Evolutionary conservation across 2,329 filamentous ascomycete species (phyloP).

Genomic region (Penicillium nordicum): DNA sequence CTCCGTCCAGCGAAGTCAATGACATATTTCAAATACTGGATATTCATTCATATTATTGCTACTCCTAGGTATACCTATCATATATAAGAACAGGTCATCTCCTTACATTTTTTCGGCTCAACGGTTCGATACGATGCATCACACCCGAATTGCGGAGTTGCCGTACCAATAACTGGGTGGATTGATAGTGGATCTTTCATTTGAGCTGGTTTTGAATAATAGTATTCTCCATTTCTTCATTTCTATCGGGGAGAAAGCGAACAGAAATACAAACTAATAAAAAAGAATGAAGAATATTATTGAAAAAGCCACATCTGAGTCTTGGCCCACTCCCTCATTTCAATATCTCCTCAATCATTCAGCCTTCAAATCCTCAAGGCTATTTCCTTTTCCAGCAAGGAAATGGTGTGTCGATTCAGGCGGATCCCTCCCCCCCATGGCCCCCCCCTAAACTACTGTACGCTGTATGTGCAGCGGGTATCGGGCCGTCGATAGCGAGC

Average conservation of each 20-base stretch:
- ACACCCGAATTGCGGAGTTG: slow-evolving; percentile 7
- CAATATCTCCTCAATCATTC: background rate
- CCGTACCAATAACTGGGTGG: background rate
- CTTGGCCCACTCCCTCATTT: background rate
- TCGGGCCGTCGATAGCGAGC: slow-evolving; percentile 29
- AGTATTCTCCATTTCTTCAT: background rate
- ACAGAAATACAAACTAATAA: background rate
- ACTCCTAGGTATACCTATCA: slow-evolving; percentile 1
- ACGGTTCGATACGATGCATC: slow-evolving; percentile 4
- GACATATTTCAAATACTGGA: background rate
- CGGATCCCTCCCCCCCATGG: slow-evolving; percentile 10
- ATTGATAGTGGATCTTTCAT: background rate
- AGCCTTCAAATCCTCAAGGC: background rate
- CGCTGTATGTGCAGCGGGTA: slow-evolving; percentile 26
- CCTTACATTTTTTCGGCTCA: slow-evolving; percentile 3
- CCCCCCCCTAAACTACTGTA: slow-evolving; percentile 19
- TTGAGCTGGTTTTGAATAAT: background rate
- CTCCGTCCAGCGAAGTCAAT: too few relatives aligned
- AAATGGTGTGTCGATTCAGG: slow-evolving; percentile 1
- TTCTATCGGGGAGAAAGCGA: background rate
- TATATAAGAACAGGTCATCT: background rate
- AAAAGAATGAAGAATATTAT: background rate
- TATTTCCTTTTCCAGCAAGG: slow-evolving; percentile 1
- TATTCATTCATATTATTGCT: background rate
- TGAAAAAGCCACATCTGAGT: slow-evolving; percentile 5